Base-by-base conservation (phyloP, 1,284 basidiomycete genomes). In the Ustilago crameri region DNA sequence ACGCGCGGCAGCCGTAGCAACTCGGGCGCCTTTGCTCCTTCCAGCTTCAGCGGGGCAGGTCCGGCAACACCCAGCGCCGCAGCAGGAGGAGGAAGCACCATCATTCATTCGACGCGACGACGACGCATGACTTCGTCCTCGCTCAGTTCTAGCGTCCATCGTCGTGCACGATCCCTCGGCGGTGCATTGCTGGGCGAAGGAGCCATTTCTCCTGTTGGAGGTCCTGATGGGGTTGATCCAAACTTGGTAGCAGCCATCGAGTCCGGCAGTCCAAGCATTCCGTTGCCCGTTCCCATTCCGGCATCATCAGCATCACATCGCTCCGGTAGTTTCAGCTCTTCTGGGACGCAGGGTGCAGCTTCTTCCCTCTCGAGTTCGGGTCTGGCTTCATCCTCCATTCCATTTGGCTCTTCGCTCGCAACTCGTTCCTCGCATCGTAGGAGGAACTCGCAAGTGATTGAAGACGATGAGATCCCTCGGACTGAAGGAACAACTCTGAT, bases 191-290 rank as follows among this genome's bases (percentile, higher is more conserved):
- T 79, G 8, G 68, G 74, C 15, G 73, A 74, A 37, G 62, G 70
- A 23, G 58, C 66, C 24, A 49, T 73, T 45, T 77, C 81, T 35
- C 75, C 81, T 7, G 63, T 82, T 10, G 81, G 81, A 34, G 81
- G 81, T 8, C 79, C 80, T 4, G 81, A 82, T 27, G 81, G 81
- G 22, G 79, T 82, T 10, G 81, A 82, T 57, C 81, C 81, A 0
- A 73, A 74, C 15, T 59, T 82, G 10, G 73, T 82, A 7, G 81
- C 81, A 10, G 81, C 81, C 17, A 81, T 82, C 55, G 67, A 75
- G 9, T 66, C 69, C 22, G 64, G 69, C 34, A 75, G 62, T 42
- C 57, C 66, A 17, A 70, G 45, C 45, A 71, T 76, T 32, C 79
- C 77, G 10, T 37, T 62, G 17, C 65, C 62, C 17, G 65, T 65